Conservation (phyloP, 139 green algal species). For the Ettlia oleoabundans region DNA sequence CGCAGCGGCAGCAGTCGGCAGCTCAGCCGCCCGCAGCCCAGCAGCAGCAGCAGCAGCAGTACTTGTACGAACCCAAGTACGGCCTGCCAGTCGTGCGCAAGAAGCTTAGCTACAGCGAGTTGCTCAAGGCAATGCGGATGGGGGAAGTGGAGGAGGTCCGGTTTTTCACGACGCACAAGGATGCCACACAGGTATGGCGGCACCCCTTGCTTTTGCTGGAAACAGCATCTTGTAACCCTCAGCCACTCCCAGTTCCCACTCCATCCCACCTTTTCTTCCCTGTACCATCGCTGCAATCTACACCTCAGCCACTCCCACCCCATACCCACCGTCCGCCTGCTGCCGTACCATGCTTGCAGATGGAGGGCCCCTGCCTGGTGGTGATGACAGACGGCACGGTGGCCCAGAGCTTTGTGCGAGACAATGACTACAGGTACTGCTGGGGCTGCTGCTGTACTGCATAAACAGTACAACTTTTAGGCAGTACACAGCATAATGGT, state of each 20-base stretch:
- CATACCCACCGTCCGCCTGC: no score
- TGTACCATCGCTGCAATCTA: no score
- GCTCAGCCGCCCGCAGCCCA: slow-evolving; percentile 17
- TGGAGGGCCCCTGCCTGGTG: slow-evolving; percentile 70
- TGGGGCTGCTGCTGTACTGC: neutral
- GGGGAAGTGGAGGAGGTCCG: slow-evolving; percentile 57
- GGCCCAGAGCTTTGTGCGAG: slow-evolving; percentile 69
- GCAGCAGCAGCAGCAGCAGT: slow-evolving; percentile 40
- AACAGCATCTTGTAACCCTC: no score
- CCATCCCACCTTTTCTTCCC: no score
- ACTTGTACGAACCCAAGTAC: slow-evolving; percentile 49
- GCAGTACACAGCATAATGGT: no score
- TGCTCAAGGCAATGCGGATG: slow-evolving; percentile 72
- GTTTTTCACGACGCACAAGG: slow-evolving; percentile 59
- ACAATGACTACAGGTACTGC: slow-evolving; percentile 54
- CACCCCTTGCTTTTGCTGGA: no score
- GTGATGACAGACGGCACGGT: slow-evolving; percentile 58
- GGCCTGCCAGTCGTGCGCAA: slow-evolving; percentile 54
- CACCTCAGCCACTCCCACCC: no score
- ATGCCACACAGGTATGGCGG: slow-evolving; percentile 3
- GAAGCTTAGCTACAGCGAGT: slow-evolving; percentile 51
- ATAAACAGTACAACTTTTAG: neutral
- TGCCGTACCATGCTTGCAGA: slow-evolving; percentile 1
- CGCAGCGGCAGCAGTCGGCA: neutral
- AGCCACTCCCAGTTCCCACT: no score